phyloP scores from a whole-genome alignment of 2,329 filamentous ascomycete genomes.

The Thelonectria rubi region DNA sequence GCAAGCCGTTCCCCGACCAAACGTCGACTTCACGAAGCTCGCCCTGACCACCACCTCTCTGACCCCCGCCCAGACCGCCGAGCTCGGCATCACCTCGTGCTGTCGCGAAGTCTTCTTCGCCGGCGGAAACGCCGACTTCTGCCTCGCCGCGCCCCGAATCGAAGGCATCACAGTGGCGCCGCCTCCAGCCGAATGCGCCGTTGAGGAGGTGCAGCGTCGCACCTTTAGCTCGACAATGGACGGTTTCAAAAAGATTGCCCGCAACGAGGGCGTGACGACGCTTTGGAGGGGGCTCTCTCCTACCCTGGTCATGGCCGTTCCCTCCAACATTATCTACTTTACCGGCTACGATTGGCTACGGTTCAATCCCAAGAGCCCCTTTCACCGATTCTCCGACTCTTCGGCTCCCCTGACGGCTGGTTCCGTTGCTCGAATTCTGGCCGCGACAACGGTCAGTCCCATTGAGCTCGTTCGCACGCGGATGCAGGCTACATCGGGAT shows the following conservation, averaged over 20 bases:
- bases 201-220: constrained; percentile 84
- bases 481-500: constrained; percentile 78
- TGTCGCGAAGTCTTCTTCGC: constrained; percentile 98
- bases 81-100: constrained; percentile 91
- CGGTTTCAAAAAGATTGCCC: constrained; percentile 90
- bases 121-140: constrained; percentile 83
- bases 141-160: constrained; percentile 73
- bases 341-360: constrained; percentile 97
- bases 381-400: constrained; percentile 71
- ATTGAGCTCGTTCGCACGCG: constrained; percentile 95
- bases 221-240: constrained; percentile 93
- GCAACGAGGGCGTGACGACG: constrained; percentile 86
- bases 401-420: constrained; percentile 86
- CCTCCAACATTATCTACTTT: constrained; percentile 98
- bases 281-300: constrained; percentile 95
- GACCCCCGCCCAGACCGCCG: constrained; percentile 76
- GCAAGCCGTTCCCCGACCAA: constrained; percentile 65
- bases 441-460: constrained; percentile 84
- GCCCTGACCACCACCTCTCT: constrained; percentile 65
- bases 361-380: constrained; percentile 75
- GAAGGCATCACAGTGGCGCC: constrained; percentile 56
- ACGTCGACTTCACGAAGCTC: constrained; percentile 65
- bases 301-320: constrained; percentile 91
- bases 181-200: constrained; percentile 75
- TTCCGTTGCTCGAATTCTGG: constrained; percentile 77